These are phyloP conservation scores for Russula dissimulans DNA, from an alignment of 768 basidiomycete species.

Conservation along the genomic window DNA sequence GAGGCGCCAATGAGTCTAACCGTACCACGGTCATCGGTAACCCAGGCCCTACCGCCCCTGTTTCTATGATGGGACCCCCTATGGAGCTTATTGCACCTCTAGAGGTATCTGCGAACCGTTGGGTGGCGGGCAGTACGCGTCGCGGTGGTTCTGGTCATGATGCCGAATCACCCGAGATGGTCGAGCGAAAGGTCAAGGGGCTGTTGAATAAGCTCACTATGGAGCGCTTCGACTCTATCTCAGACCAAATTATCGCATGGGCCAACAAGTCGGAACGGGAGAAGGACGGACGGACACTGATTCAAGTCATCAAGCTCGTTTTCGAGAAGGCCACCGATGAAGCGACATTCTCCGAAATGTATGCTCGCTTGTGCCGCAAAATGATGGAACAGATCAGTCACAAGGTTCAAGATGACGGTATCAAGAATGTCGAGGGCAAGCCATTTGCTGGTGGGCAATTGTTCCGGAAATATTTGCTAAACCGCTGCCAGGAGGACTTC, in stretches of 20 bases:
- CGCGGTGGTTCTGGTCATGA: conserved; percentile 37
- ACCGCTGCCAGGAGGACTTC: conserved; percentile 96
- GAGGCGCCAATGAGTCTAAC: conserved; percentile 71
- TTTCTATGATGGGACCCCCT: conserved; percentile 28
- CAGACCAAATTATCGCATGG: conserved; percentile 90
- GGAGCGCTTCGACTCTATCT: conserved; percentile 95
- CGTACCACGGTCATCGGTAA: conserved; percentile 34
- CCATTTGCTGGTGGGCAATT: conserved; percentile 89
- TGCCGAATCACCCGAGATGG: conserved; percentile 68
- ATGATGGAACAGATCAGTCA: conserved; percentile 91
- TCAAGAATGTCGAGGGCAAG: conserved; percentile 71
- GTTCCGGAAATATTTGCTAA: conserved; percentile 94
- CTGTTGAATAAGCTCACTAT: conserved; percentile 94
- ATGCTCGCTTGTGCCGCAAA: conserved; percentile 88
- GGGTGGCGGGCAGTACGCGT: conserved; percentile 49
- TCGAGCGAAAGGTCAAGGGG: conserved; percentile 87
- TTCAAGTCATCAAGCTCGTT: conserved; percentile 91
- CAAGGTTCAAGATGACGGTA: conserved; percentile 81
- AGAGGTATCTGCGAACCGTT: conserved; percentile 71
- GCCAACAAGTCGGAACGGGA: conserved; percentile 90
- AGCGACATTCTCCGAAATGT: conserved; percentile 94
- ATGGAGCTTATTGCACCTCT: conserved; percentile 73
- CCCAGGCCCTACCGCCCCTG: conserved; percentile 21
- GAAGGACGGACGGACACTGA: conserved; percentile 87
- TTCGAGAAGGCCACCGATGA: conserved; percentile 98